Conservation (phyloP, 169 alveolate genomes). For the Eimeria maxima region DNA sequence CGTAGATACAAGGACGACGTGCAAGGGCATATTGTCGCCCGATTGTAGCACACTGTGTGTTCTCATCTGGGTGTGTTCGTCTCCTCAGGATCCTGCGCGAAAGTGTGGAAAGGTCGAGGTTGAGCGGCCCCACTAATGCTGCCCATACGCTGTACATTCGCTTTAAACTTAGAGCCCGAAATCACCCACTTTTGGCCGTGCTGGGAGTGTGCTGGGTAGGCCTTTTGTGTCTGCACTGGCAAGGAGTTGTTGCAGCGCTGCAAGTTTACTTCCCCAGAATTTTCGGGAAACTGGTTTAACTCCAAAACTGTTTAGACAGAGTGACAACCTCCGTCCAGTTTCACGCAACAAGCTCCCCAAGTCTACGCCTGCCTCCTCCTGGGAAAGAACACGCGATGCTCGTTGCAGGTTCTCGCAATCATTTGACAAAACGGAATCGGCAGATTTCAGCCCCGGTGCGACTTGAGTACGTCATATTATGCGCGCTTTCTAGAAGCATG, state of each 20-base stretch:
- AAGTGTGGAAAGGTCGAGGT: background rate
- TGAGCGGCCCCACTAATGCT: background rate
- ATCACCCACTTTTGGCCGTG: conserved; percentile 47
- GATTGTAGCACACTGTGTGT: background rate
- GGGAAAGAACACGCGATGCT: background rate
- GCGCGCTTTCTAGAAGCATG: too few species aligned
- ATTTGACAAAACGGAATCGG: background rate
- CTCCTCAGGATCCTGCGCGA: conserved; percentile 47
- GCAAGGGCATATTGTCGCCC: background rate
- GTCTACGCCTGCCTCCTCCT: background rate
- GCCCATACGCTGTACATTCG: background rate
- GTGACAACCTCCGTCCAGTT: background rate
- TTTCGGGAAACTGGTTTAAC: conserved; percentile 5
- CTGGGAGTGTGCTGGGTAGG: conserved; percentile 40
- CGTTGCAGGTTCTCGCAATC: background rate
- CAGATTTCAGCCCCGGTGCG: background rate
- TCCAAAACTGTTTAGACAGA: background rate
- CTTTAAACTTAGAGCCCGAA: background rate
- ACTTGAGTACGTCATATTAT: too few species aligned
- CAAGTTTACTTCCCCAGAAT: conserved; percentile 52
- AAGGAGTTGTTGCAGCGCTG: conserved; percentile 49
- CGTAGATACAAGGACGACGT: background rate
- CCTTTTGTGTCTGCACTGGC: conserved; percentile 62
- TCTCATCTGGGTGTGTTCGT: background rate
- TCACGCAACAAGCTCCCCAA: background rate